These are phyloP conservation scores for Pachyrhizus erosus DNA, from an alignment of 306 rosid genomes.

Conservation along the genomic window DNA sequence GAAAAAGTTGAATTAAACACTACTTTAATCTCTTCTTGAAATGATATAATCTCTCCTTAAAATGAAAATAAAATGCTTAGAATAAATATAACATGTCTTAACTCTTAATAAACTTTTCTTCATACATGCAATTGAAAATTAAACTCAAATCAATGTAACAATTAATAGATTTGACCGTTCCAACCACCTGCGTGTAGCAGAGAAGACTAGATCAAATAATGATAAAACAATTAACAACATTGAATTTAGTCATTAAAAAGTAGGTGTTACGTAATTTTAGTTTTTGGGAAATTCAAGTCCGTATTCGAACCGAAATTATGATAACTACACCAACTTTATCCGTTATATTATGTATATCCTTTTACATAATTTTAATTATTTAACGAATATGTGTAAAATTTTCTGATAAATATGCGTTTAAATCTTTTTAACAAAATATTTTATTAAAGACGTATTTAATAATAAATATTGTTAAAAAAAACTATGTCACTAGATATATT, in stretches of 20 bases:
- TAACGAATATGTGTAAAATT: too few relatives aligned
- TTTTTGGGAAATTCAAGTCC: neutral
- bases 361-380: neutral
- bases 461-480: too few relatives aligned
- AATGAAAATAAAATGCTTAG: neutral
- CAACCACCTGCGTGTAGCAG: neutral
- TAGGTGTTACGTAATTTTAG: neutral
- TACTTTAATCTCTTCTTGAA: neutral
- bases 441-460: too few relatives aligned
- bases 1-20: neutral
- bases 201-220: neutral
- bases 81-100: neutral
- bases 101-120: neutral
- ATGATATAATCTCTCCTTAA: neutral
- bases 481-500: too few relatives aligned
- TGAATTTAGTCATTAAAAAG: conserved; percentile 2
- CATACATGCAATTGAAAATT: neutral
- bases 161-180: neutral
- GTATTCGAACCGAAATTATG: neutral
- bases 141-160: neutral
- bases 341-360: neutral
- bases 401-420: too few relatives aligned
- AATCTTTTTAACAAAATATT: too few relatives aligned
- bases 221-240: neutral
- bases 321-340: neutral